A percentile compares a stretch with the other conserved stretches of the same genome.
Evolutionary conservation across 768 basidiomycete genomes (phyloP).

Genomic region (Kwoniella shandongensis): DNA sequence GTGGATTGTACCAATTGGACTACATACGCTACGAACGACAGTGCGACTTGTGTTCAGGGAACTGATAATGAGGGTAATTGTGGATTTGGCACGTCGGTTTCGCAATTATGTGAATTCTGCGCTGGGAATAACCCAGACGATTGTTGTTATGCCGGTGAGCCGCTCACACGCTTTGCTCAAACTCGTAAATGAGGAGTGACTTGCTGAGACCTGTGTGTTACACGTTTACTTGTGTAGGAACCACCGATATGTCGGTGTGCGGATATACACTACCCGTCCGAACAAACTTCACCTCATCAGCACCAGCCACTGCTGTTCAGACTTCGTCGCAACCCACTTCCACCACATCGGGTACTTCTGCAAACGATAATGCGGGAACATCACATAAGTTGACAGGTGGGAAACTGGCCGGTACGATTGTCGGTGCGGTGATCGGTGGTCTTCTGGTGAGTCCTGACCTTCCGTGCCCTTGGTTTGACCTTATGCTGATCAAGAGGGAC

Average conservation of each 20-base stretch:
- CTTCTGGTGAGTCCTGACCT: constrained; percentile 34
- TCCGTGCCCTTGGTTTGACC: neutral
- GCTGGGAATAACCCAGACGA: constrained; percentile 34
- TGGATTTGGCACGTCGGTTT: constrained; percentile 35
- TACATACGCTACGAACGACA: constrained; percentile 45
- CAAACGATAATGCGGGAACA: constrained; percentile 11
- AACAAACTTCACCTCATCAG: constrained; percentile 9
- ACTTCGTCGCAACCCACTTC: no score
- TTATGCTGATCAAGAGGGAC: neutral
- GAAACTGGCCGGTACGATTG: constrained; percentile 44
- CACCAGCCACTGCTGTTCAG: constrained; percentile 8
- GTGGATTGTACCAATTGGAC: constrained; percentile 50
- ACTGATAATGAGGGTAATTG: constrained; percentile 46
- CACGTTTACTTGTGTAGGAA: constrained; percentile 15
- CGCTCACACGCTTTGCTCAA: neutral
- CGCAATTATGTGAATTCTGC: constrained; percentile 44
- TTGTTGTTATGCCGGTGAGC: constrained; percentile 46
- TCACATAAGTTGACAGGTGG: constrained; percentile 31
- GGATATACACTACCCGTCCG: constrained; percentile 37
- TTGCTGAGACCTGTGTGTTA: neutral
- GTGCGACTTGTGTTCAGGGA: constrained; percentile 42
- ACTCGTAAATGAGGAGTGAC: no score
- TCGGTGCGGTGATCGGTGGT: constrained; percentile 48
- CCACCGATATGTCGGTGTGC: constrained; percentile 45
- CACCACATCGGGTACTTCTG: constrained; percentile 8